Evolutionary conservation across 1,284 basidiomycete species (phyloP).

Genomic region (Naganishia albida): DNA sequence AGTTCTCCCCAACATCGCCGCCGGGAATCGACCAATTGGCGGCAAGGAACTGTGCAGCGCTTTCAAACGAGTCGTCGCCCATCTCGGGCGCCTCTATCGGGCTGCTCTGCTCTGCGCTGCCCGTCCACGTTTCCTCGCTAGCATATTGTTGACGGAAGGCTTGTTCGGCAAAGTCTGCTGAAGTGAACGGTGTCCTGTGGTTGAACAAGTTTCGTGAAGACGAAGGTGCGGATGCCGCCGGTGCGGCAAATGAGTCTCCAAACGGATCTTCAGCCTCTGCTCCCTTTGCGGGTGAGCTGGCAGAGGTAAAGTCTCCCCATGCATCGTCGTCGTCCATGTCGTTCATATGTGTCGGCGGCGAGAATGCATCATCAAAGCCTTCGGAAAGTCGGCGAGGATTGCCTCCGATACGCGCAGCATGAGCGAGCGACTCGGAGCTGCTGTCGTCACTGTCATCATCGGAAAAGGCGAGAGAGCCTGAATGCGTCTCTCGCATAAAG

Average conservation of each 20-base stretch:
- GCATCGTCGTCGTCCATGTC: constrained; percentile 40
- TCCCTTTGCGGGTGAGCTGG: constrained; percentile 16
- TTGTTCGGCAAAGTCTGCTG: constrained; percentile 34
- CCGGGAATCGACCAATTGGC: constrained; percentile 46
- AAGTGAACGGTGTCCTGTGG: constrained; percentile 27
- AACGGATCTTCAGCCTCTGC: constrained; percentile 48
- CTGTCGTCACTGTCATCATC: constrained; percentile 36
- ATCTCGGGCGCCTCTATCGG: constrained; percentile 30
- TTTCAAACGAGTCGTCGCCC: constrained; percentile 45
- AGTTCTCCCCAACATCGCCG: constrained; percentile 45
- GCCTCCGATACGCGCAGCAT: constrained; percentile 1
- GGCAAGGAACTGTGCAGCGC: constrained; percentile 30
- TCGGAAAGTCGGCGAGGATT: constrained; percentile 28
- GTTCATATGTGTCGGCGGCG: constrained; percentile 22
- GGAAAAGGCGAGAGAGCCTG: constrained; percentile 25
- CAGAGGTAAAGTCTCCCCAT: constrained; percentile 50
- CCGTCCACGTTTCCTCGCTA: constrained; percentile 22
- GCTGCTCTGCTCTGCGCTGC: constrained; percentile 12
- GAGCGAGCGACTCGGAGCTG: constrained; percentile 25
- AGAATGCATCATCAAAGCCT: constrained; percentile 34
- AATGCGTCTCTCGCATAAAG: constrained; percentile 33
- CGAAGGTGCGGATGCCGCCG: constrained; percentile 26
- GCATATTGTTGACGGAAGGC: constrained; percentile 29
- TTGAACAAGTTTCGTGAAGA: constrained; percentile 18
- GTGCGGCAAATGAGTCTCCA: constrained; percentile 38